phyloP scores from a whole-genome alignment of 1,284 basidiomycete genomes.

The Microbotryum silenes-acaulis region DNA sequence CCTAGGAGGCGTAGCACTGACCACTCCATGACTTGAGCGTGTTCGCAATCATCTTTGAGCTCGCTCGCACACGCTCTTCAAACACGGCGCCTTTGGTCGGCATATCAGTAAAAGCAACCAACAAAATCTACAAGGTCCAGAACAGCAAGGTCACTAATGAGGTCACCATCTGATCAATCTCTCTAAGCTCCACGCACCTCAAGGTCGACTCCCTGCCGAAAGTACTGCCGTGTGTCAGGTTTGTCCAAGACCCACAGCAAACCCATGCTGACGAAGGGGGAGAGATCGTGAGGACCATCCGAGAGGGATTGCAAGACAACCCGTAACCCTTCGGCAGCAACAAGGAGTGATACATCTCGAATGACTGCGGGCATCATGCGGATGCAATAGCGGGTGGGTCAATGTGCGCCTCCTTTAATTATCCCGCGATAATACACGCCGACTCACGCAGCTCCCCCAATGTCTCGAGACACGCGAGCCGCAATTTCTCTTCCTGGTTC shows the following conservation, averaged over 20 bases:
- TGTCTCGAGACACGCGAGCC: constrained; percentile 76
- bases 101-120: constrained; percentile 81
- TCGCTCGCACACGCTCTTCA: constrained; percentile 62
- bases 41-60: constrained; percentile 67
- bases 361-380: constrained; percentile 40
- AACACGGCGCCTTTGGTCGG: constrained; percentile 73
- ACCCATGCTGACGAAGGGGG: constrained; percentile 70
- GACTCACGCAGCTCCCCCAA: constrained; percentile 77
- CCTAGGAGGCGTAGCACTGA: constrained; percentile 43
- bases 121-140: constrained; percentile 54
- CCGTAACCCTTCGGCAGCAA: constrained; percentile 74
- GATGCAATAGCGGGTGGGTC: neutral
- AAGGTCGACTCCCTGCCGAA: constrained; percentile 76
- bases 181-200: constrained; percentile 55
- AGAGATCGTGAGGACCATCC: constrained; percentile 78
- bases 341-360: constrained; percentile 76
- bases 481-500: constrained; percentile 82
- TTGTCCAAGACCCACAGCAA: constrained; percentile 80
- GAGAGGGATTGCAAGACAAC: constrained; percentile 76
- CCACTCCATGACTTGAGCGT: constrained; percentile 92
- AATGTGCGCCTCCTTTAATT: too few relatives aligned
- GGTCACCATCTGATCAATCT: neutral
- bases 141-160: constrained; percentile 14
- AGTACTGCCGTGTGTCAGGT: constrained; percentile 69
- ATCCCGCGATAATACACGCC: neutral